Percentiles rank a stretch among this genome's conserved stretches.
Evolutionary conservation across 2,329 filamentous ascomycete genomes (phyloP).

Genomic region (Hypoxylon sp.): DNA sequence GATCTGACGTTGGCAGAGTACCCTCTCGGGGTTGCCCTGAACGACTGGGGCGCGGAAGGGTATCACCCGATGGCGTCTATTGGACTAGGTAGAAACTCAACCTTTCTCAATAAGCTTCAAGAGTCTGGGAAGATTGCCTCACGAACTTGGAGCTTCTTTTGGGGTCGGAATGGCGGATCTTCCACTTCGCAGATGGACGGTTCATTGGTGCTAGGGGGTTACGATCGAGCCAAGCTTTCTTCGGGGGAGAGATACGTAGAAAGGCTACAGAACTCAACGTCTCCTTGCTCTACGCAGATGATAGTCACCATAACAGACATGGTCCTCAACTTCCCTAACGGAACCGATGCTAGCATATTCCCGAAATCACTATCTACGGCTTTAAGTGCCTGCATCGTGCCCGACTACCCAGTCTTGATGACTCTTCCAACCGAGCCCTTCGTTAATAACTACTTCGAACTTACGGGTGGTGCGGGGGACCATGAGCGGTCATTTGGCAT

Average conservation of each 20-base stretch:
- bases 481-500: conserved; percentile 13
- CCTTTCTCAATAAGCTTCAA: conserved; percentile 45
- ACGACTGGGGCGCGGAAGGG: conserved; percentile 46
- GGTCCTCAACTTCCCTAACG: conserved; percentile 54
- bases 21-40: conserved; percentile 43
- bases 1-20: conserved; percentile 35
- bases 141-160: conserved; percentile 54
- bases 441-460: conserved; percentile 33
- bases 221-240: conserved; percentile 49
- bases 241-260: conserved; percentile 41
- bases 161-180: conserved; percentile 48
- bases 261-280: conserved; percentile 39
- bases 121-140: conserved; percentile 50
- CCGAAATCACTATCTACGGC: conserved; percentile 11
- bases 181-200: conserved; percentile 35
- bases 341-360: conserved; percentile 53
- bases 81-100: conserved; percentile 54
- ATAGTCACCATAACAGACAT: conserved; percentile 52
- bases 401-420: conserved; percentile 43
- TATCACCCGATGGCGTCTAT: conserved; percentile 47
- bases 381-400: conserved; percentile 45
- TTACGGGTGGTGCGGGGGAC: conserved; percentile 38
- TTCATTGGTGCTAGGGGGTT: conserved; percentile 33
- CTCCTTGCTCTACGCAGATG: conserved; percentile 51
- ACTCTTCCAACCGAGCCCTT: conserved; percentile 46